Evolutionary conservation across 129 eudicot genomes (phyloP).

Genomic region (Centella asiatica): DNA sequence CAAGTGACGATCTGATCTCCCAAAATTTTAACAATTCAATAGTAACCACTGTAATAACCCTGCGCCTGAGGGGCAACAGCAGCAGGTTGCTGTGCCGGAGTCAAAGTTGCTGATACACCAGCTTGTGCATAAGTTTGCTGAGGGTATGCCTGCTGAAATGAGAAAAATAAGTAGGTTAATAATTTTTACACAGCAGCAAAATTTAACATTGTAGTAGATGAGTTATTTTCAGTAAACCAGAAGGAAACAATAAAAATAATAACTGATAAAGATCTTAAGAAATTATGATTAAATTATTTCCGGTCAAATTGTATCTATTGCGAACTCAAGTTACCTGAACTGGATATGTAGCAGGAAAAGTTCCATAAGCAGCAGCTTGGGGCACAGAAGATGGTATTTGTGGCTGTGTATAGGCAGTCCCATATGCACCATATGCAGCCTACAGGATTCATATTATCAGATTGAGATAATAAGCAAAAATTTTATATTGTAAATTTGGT

Average conservation of each 20-base stretch:
- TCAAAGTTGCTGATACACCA: slow-evolving; percentile 25
- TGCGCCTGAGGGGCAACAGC: slow-evolving; percentile 3
- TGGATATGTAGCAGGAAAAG: slow-evolving; percentile 76
- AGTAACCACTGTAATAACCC: not conserved
- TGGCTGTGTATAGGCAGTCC: slow-evolving; percentile 56
- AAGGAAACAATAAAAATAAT: no score
- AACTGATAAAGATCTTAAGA: no score
- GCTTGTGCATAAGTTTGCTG: slow-evolving; percentile 66
- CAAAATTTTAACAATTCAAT: not conserved
- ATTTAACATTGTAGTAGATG: not conserved
- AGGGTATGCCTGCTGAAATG: slow-evolving; percentile 55
- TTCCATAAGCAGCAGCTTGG: slow-evolving; percentile 65
- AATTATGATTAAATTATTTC: not conserved
- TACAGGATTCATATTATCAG: slow-evolving; percentile 10
- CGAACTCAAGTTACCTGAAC: slow-evolving; percentile 49
- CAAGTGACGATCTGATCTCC: no score
- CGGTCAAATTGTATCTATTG: not conserved
- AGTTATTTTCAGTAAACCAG: not conserved
- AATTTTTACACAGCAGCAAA: not conserved
- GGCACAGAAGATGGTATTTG: slow-evolving; percentile 65
- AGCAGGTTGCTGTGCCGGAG: slow-evolving; percentile 11
- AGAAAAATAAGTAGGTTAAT: not conserved
- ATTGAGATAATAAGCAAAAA: not conserved
- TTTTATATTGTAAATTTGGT: not conserved
- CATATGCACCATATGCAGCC: slow-evolving; percentile 92